phyloP scores from a whole-genome alignment of 352 stramenopile genomes.

The Halophytophthora batemanensis region DNA sequence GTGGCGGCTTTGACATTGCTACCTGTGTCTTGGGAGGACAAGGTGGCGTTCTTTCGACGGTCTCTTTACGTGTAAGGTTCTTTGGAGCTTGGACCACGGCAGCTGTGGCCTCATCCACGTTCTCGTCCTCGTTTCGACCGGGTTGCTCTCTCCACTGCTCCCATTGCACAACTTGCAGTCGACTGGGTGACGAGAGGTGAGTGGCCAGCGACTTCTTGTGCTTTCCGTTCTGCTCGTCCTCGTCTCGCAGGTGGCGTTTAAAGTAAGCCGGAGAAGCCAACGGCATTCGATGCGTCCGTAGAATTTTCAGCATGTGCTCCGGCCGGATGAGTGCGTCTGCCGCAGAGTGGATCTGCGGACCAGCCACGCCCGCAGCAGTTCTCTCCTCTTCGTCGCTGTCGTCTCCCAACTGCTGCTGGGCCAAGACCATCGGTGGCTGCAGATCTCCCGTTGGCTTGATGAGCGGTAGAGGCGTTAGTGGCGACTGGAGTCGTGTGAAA shows the following conservation, averaged over 20 bases:
- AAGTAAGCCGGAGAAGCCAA: slow-evolving; percentile 56
- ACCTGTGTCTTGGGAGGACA: background rate
- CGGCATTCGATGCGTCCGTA: slow-evolving; percentile 66
- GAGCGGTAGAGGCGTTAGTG: slow-evolving; percentile 29
- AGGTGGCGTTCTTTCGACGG: no score
- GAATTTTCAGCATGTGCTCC: slow-evolving; percentile 70
- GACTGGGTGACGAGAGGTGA: slow-evolving; percentile 12
- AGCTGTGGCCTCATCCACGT: slow-evolving; percentile 17
- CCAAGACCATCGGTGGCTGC: background rate
- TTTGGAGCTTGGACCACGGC: slow-evolving; percentile 10
- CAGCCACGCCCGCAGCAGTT: background rate
- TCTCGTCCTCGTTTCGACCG: slow-evolving; percentile 15
- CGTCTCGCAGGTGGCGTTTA: slow-evolving; percentile 35
- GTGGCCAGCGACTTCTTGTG: background rate
- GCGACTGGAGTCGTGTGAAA: slow-evolving; percentile 27
- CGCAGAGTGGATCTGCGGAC: slow-evolving; percentile 5
- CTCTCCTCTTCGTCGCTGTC: slow-evolving; percentile 3
- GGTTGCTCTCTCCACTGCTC: slow-evolving; percentile 34
- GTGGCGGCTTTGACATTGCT: background rate
- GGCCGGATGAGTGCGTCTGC: slow-evolving; percentile 41
- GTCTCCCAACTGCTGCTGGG: background rate
- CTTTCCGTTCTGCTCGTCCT: slow-evolving; percentile 3
- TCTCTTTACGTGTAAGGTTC: background rate
- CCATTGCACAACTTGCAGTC: slow-evolving; percentile 34
- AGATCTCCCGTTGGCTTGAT: slow-evolving; percentile 13